Evolutionary conservation across 2,329 filamentous ascomycete species (phyloP).

Genomic region (Exophiala lecanii-corni): DNA sequence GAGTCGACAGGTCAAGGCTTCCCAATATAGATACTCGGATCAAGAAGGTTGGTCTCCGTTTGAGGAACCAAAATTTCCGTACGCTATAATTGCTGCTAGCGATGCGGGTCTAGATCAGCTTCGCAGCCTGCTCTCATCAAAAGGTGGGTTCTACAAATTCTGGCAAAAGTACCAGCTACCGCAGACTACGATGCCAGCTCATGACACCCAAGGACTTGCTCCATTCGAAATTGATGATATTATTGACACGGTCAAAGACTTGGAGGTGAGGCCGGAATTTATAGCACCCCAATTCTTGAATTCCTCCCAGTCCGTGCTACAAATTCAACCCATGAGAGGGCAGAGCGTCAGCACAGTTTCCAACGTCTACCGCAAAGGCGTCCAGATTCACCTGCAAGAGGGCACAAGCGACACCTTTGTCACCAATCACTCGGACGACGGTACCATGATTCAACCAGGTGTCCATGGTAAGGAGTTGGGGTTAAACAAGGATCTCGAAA

Average conservation of each 20-base stretch:
- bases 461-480: too few species aligned
- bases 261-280: too few species aligned
- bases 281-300: too few species aligned
- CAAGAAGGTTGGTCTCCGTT: slow-evolving; percentile 16
- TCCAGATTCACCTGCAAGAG: too few species aligned
- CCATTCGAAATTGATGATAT: slow-evolving; percentile 8
- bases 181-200: slow-evolving; percentile 2
- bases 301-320: too few species aligned
- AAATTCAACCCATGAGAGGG: too few species aligned
- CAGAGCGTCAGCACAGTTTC: too few species aligned
- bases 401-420: too few species aligned
- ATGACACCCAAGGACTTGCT: slow-evolving; percentile 2
- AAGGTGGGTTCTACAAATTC: slow-evolving; percentile 9
- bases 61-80: slow-evolving; percentile 10
- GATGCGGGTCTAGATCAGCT: slow-evolving; percentile 1
- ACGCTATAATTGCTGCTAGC: slow-evolving; percentile 8
- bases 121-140: slow-evolving; percentile 1
- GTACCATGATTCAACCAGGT: too few species aligned
- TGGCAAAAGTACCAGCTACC: slow-evolving; percentile 11
- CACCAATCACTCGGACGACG: too few species aligned
- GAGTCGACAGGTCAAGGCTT: background rate
- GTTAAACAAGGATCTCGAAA: too few species aligned
- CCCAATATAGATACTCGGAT: slow-evolving; percentile 7
- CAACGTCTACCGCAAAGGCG: too few species aligned
- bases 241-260: slow-evolving; percentile 3